Evolutionary conservation across 2,329 filamentous ascomycete genomes (phyloP).

Genomic region (Triangularia setosa): DNA sequence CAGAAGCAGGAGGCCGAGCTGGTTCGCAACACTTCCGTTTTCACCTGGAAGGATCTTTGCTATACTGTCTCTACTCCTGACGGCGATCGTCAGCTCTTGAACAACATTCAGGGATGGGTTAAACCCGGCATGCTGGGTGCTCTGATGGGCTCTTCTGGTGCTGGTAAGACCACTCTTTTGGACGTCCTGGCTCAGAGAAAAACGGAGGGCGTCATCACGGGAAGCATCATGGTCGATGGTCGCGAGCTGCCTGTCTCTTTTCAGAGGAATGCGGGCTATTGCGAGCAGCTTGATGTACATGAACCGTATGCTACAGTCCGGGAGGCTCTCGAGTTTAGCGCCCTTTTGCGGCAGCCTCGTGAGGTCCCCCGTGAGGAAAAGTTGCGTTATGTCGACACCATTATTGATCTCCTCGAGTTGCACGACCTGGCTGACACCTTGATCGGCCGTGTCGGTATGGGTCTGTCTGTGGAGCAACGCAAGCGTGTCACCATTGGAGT

Average conservation of each 20-base stretch:
- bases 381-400: constrained; percentile 70
- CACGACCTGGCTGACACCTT: constrained; percentile 46
- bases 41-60: constrained; percentile 70
- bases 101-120: constrained; percentile 80
- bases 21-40: constrained; percentile 61
- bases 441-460: constrained; percentile 48
- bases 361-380: constrained; percentile 64
- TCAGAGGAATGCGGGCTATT: constrained; percentile 75
- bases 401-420: constrained; percentile 61
- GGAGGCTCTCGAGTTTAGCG: constrained; percentile 72
- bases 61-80: constrained; percentile 63
- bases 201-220: constrained; percentile 71
- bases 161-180: constrained; percentile 80
- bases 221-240: constrained; percentile 74
- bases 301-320: constrained; percentile 69
- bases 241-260: constrained; percentile 67
- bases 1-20: constrained; percentile 31
- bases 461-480: constrained; percentile 50
- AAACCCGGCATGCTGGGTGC: constrained; percentile 75
- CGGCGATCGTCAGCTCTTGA: constrained; percentile 65
- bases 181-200: constrained; percentile 78
- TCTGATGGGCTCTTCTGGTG: constrained; percentile 77
- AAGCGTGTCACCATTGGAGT: constrained; percentile 58
- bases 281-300: constrained; percentile 78
- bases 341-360: constrained; percentile 67